These are phyloP conservation scores for Austropuccinia psidii DNA, from an alignment of 1,284 basidiomycete species.

Conservation along the genomic window DNA sequence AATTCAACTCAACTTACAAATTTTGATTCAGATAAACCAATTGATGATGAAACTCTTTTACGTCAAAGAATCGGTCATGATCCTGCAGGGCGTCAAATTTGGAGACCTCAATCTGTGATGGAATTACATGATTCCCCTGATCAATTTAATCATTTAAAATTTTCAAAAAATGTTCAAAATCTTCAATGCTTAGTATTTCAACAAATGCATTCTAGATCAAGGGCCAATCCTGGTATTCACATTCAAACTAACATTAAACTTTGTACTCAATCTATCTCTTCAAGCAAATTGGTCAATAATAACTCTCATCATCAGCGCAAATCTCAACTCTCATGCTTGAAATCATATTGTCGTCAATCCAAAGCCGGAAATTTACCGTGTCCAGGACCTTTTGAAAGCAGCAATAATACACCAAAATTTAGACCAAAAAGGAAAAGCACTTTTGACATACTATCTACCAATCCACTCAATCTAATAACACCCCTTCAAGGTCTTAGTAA, in stretches of 20 bases:
- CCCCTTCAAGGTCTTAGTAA: slow-evolving; percentile 2
- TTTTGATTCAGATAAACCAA: background rate
- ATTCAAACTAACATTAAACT: no score
- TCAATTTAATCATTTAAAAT: background rate
- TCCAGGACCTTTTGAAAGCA: background rate
- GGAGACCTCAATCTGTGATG: slow-evolving; percentile 26
- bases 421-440: background rate
- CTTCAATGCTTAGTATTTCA: no score
- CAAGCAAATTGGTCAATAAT: background rate
- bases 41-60: slow-evolving; percentile 27
- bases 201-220: no score
- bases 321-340: background rate
- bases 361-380: background rate
- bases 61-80: slow-evolving; percentile 22
- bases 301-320: background rate
- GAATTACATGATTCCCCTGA: slow-evolving; percentile 7
- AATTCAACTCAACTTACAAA: background rate
- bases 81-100: slow-evolving; percentile 18
- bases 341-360: background rate
- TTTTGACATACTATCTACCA: slow-evolving; percentile 4
- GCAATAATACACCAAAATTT: background rate
- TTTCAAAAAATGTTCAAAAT: no score
- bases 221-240: no score
- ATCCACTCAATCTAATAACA: slow-evolving; percentile 1
- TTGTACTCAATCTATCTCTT: no score